Evolutionary conservation across 306 rosid species (phyloP).

Genomic region (Quercus gilva): DNA sequence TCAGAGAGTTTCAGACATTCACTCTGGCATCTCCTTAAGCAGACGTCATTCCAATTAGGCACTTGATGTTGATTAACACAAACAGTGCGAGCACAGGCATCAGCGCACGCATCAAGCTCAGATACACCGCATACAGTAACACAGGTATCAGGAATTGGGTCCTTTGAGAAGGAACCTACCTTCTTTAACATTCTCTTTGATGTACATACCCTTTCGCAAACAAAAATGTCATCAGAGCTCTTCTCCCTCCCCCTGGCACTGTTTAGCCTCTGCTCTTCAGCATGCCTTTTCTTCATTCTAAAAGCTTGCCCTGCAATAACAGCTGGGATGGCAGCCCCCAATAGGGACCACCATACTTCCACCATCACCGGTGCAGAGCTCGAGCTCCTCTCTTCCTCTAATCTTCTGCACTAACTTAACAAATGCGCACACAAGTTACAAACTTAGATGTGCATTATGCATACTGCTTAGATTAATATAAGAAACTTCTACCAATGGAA

Average conservation of each 20-base stretch:
- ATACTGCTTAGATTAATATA: background rate
- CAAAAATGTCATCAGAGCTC: conserved; percentile 83
- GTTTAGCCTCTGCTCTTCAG: conserved; percentile 68
- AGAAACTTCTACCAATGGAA: background rate
- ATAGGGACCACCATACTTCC: conserved; percentile 91
- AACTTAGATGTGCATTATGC: background rate
- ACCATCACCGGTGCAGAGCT: conserved; percentile 49
- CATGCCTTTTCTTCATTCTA: conserved; percentile 56
- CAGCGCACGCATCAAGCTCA: conserved; percentile 88
- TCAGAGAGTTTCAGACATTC: conserved; percentile 83
- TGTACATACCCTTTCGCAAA: conserved; percentile 91
- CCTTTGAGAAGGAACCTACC: conserved; percentile 91
- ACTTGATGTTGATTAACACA: conserved; percentile 95
- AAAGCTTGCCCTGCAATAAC: conserved; percentile 80
- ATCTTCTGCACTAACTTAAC: conserved; percentile 22
- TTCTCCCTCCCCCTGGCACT: conserved; percentile 84
- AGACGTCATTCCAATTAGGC: conserved; percentile 86
- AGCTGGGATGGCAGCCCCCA: conserved; percentile 83
- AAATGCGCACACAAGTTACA: background rate
- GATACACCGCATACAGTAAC: conserved; percentile 95
- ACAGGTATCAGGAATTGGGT: conserved; percentile 92
- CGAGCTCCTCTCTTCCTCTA: conserved; percentile 27
- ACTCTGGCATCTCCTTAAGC: conserved; percentile 92
- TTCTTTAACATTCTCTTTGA: conserved; percentile 91
- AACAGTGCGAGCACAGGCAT: conserved; percentile 92